Percentiles rank a stretch among this genome's conserved stretches.
Conservation (phyloP, 78 protist species). For the Corallochytrium limacisporum region DNA sequence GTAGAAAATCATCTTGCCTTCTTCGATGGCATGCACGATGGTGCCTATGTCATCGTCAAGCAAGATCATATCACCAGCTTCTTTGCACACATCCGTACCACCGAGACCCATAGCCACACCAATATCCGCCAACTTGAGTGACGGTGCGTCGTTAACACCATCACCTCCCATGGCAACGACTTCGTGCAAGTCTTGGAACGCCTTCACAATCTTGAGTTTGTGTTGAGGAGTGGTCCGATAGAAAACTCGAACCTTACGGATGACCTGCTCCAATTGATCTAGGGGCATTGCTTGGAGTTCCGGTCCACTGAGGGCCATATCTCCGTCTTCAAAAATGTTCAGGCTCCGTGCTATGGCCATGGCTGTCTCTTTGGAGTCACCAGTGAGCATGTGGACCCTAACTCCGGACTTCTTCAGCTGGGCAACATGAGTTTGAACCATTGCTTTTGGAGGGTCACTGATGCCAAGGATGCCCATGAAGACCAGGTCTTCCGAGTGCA, state of each 20-base stretch:
- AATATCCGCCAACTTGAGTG: slow-evolving; percentile 49
- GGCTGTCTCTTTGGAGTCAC: slow-evolving; percentile 27
- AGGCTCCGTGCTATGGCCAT: slow-evolving; percentile 12
- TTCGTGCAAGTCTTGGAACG: neutral
- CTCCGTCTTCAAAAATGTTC: neutral
- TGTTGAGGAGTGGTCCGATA: slow-evolving; percentile 31
- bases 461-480: slow-evolving; percentile 39
- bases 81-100: slow-evolving; percentile 67
- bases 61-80: slow-evolving; percentile 48
- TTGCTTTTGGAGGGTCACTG: slow-evolving; percentile 51
- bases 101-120: slow-evolving; percentile 47
- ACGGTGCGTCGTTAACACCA: slow-evolving; percentile 82
- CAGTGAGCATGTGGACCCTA: slow-evolving; percentile 52
- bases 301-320: neutral
- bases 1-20: slow-evolving; percentile 24
- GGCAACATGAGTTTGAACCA: slow-evolving; percentile 25
- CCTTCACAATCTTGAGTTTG: slow-evolving; percentile 22
- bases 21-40: slow-evolving; percentile 66
- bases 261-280: neutral
- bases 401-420: slow-evolving; percentile 27
- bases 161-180: slow-evolving; percentile 50
- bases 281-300: slow-evolving; percentile 7
- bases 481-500: neutral
- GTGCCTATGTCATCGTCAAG: slow-evolving; percentile 77
- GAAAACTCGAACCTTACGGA: neutral